Evolutionary conservation across 257 asterid species (phyloP).

Genomic region (Salvia hispanica): DNA sequence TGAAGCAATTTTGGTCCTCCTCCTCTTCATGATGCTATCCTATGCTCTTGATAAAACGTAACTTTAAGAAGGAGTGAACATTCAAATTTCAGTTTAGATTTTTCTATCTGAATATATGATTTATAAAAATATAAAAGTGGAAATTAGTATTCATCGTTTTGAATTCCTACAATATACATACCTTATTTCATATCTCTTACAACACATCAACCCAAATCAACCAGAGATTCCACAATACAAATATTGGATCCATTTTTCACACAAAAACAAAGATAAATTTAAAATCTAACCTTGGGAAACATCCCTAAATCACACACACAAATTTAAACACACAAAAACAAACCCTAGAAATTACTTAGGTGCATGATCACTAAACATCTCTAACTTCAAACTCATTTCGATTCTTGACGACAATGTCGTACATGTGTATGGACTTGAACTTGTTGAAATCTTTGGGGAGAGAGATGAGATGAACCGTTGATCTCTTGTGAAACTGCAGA

Average conservation of each 20-base stretch:
- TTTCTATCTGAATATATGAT: too few species aligned
- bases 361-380: conserved; percentile 25
- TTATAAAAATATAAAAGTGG: too few species aligned
- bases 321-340: not conserved
- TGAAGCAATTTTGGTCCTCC: too few species aligned
- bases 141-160: too few species aligned
- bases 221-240: not conserved
- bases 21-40: too few species aligned
- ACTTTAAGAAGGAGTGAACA: too few species aligned
- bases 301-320: not conserved
- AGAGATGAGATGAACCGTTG: conserved; percentile 47
- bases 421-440: conserved; percentile 61
- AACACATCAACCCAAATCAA: conserved; percentile 1
- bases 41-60: too few species aligned
- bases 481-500: conserved; percentile 50
- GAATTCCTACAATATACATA: conserved; percentile 15
- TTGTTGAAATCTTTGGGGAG: conserved; percentile 53
- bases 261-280: not conserved
- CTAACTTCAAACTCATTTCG: conserved; percentile 51
- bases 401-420: conserved; percentile 55
- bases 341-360: not conserved
- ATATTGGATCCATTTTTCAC: not conserved
- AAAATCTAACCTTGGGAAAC: not conserved
- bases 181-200: conserved; percentile 13
- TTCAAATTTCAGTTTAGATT: too few species aligned